A percentile compares a stretch with the other conserved stretches of the same genome.
Conservation (phyloP, 495 filamentous ascomycete species). For the Xylaria sp. region DNA sequence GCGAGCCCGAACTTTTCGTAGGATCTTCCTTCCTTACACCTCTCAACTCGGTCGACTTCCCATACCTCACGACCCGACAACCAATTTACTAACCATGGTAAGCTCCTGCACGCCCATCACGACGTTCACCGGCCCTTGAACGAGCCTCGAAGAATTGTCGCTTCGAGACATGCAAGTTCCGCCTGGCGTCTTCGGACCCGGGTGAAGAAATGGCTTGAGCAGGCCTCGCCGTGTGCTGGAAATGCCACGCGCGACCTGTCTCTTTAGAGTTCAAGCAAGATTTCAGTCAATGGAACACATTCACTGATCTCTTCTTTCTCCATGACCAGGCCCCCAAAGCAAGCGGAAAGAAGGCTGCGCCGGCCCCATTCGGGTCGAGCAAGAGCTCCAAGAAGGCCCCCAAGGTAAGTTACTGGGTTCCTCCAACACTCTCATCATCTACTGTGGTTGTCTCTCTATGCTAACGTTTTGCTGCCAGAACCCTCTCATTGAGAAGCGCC, state of each 20-base stretch:
- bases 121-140: conserved; percentile 34
- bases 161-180: conserved; percentile 57
- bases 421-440: not conserved
- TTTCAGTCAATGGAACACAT: conserved; percentile 76
- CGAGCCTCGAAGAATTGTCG: conserved; percentile 40
- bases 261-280: conserved; percentile 95
- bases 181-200: conserved; percentile 58
- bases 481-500: conserved; percentile 97
- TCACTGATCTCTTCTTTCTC: conserved; percentile 98
- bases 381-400: conserved; percentile 93
- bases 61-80: conserved; percentile 36
- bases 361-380: conserved; percentile 96
- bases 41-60: conserved; percentile 31
- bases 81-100: conserved; percentile 53
- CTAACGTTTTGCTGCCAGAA: conserved; percentile 67
- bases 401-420: conserved; percentile 79
- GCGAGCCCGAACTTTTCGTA: conserved; percentile 32
- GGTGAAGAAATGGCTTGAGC: conserved; percentile 89
- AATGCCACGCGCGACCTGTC: conserved; percentile 63
- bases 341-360: conserved; percentile 87
- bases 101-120: conserved; percentile 43
- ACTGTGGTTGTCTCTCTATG: conserved; percentile 8
- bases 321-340: conserved; percentile 99
- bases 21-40: conserved; percentile 34
- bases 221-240: conserved; percentile 58